These are phyloP conservation scores for Trichothecium roseum DNA, from an alignment of 2,329 filamentous ascomycete genomes.

Conservation along the genomic window DNA sequence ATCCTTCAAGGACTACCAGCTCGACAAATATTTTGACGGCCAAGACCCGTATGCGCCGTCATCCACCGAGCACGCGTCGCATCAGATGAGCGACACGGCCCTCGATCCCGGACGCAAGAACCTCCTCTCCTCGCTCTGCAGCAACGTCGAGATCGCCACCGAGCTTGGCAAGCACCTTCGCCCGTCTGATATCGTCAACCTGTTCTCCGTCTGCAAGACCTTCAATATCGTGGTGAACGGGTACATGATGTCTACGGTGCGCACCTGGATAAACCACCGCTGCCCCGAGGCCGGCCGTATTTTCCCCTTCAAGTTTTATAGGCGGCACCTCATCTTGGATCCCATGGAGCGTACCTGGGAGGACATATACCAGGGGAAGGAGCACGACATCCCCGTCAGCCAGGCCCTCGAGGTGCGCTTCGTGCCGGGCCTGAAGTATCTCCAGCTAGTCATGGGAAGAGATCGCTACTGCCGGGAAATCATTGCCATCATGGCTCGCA, in stretches of 20 bases:
- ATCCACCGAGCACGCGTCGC: not conserved
- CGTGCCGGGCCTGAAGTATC: slow-evolving; percentile 56
- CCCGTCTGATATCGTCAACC: slow-evolving; percentile 45
- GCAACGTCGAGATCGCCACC: slow-evolving; percentile 40
- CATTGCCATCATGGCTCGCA: slow-evolving; percentile 45
- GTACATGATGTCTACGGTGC: slow-evolving; percentile 48
- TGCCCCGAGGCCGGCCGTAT: slow-evolving; percentile 44
- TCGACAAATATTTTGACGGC: slow-evolving; percentile 17
- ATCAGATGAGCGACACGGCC: slow-evolving; percentile 6
- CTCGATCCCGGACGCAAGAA: slow-evolving; percentile 21
- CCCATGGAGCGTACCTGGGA: slow-evolving; percentile 36
- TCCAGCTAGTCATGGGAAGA: slow-evolving; percentile 54
- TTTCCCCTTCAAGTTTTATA: slow-evolving; percentile 54
- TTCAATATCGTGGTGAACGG: slow-evolving; percentile 52
- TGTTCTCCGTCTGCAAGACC: slow-evolving; percentile 54
- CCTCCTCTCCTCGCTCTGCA: slow-evolving; percentile 31
- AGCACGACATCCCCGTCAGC: not conserved
- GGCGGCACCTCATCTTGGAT: slow-evolving; percentile 45
- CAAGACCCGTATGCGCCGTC: slow-evolving; percentile 16
- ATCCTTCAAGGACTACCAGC: slow-evolving; percentile 15
- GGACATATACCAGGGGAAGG: slow-evolving; percentile 9
- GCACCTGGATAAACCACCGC: slow-evolving; percentile 40
- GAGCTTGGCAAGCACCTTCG: slow-evolving; percentile 43
- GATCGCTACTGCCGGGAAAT: slow-evolving; percentile 50
- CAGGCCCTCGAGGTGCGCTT: slow-evolving; percentile 22